Evolutionary conservation across 2,329 filamentous ascomycete genomes (phyloP), one percentile per base, ranked within the genome.

Genomic region (Fusarium sp.): DNA sequence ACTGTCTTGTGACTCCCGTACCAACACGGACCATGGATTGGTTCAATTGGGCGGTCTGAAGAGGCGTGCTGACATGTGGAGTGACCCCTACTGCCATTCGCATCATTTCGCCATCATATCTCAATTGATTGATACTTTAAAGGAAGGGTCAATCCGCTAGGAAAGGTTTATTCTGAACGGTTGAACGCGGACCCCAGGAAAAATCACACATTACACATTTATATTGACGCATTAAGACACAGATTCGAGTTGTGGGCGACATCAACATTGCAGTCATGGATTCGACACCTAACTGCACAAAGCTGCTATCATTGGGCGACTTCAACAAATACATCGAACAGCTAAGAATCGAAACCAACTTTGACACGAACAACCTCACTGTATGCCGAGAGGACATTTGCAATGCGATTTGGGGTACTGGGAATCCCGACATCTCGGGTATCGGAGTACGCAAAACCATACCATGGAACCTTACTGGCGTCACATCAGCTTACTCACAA

Each of bases 181-280:
- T 25, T 25, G 8, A 25, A 9, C 8, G 8, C 8, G 25, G 25
- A 9, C 25, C 3, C 25, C 7, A 2, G 16, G 16, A 8, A 5
- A 18, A 4, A 10, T 3, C 8, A 18, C 16, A 9, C 1, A 1
- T n/a, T 11, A 3, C 16, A 18, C 2, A 38, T 5, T 38, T 38
- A 38, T 10, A 18, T 11, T 2, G 9, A 18, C 4, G 5, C 3
- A 38, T 10, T 5, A n/a, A 11, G 16, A 38, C 32, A 5, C 16
- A 18, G 2, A 6, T 18, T 18, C 32, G 5, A 1, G 5, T 38
- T 9, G 6, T 0, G 2, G 16, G 6, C 2, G 9, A 18, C 9
- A 6, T 18, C 3, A 11, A 38, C 16, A 38, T 38, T 5, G 32
- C 5, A 18, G 32, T 3, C 5, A 38, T 38, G 32, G 9, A 9